Conservation (phyloP, 176 grass and related monocot genomes). For the Areca catechu region DNA sequence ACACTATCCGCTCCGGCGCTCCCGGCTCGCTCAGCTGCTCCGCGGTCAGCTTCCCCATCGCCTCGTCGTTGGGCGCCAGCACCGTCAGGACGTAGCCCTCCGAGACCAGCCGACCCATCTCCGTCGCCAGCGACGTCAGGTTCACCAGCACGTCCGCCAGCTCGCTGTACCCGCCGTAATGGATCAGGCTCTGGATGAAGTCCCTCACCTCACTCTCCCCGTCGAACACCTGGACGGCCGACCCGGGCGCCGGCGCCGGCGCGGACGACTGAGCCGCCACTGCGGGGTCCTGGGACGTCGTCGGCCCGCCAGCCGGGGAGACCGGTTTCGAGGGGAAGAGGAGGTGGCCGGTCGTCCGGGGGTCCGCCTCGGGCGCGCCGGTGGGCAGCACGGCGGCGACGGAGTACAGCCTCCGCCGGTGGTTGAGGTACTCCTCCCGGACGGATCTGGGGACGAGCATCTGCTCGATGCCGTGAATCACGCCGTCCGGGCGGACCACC, state of each 20-base stretch:
- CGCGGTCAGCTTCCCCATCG: constrained; percentile 53
- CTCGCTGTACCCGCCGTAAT: constrained; percentile 93
- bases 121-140: constrained; percentile 54
- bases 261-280: constrained; percentile 13
- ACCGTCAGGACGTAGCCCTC: constrained; percentile 75
- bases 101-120: constrained; percentile 74
- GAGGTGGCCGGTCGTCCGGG: constrained; percentile 48
- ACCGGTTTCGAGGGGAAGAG: constrained; percentile 27
- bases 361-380: constrained; percentile 62
- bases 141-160: constrained; percentile 82
- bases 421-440: constrained; percentile 71
- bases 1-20: constrained; percentile 63
- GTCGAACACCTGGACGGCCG: constrained; percentile 42
- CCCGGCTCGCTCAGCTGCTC: constrained; percentile 63
- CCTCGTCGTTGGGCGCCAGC: constrained; percentile 71
- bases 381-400: constrained; percentile 48
- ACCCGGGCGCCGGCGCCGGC: constrained; percentile 36
- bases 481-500: constrained; percentile 47
- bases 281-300: constrained; percentile 44
- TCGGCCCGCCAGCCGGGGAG: constrained; percentile 42
- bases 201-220: constrained; percentile 78
- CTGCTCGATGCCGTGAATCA: constrained; percentile 56
- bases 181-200: constrained; percentile 72
- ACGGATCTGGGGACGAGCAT: constrained; percentile 54
- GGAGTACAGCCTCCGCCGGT: constrained; percentile 46